phyloP scores from a whole-genome alignment of 768 basidiomycete species.

The Dioszegia aurantiaca region DNA sequence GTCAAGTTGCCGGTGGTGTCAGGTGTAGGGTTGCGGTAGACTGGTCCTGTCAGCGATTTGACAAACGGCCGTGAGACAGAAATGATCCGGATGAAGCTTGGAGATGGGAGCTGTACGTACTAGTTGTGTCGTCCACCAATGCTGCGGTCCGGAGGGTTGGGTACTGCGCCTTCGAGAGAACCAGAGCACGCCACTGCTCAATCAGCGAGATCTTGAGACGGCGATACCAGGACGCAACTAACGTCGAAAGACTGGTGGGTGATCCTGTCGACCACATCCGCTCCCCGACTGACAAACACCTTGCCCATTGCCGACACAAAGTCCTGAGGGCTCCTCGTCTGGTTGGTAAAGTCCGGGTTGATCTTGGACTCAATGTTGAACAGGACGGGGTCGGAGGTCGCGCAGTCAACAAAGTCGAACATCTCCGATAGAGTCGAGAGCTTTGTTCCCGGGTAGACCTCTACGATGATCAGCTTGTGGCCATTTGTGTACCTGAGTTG shows the following conservation, averaged over 20 bases:
- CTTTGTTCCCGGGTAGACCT: constrained; percentile 62
- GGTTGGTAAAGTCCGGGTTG: constrained; percentile 35
- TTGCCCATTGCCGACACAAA: constrained; percentile 36
- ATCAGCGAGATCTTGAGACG: background rate
- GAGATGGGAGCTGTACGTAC: constrained; percentile 46
- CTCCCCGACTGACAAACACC: constrained; percentile 9
- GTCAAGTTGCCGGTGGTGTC: constrained; percentile 34
- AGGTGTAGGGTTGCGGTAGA: constrained; percentile 34
- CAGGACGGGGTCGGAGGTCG: constrained; percentile 61
- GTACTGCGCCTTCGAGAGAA: constrained; percentile 60
- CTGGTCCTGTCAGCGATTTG: constrained; percentile 4
- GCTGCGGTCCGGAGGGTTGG: constrained; percentile 63
- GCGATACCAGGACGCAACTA: background rate
- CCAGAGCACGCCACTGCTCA: constrained; percentile 68
- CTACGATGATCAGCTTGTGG: constrained; percentile 59
- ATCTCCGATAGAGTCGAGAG: constrained; percentile 72
- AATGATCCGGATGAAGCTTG: constrained; percentile 11
- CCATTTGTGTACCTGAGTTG: constrained; percentile 56
- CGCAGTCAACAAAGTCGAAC: constrained; percentile 72
- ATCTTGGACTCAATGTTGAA: constrained; percentile 68
- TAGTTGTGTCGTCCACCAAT: constrained; percentile 59
- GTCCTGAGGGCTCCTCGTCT: constrained; percentile 40
- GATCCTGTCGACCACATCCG: constrained; percentile 29
- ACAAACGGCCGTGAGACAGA: background rate
- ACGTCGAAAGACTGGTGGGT: constrained; percentile 55